Conservation (phyloP, 805 yeast genomes). For the Starmerella floricola region DNA sequence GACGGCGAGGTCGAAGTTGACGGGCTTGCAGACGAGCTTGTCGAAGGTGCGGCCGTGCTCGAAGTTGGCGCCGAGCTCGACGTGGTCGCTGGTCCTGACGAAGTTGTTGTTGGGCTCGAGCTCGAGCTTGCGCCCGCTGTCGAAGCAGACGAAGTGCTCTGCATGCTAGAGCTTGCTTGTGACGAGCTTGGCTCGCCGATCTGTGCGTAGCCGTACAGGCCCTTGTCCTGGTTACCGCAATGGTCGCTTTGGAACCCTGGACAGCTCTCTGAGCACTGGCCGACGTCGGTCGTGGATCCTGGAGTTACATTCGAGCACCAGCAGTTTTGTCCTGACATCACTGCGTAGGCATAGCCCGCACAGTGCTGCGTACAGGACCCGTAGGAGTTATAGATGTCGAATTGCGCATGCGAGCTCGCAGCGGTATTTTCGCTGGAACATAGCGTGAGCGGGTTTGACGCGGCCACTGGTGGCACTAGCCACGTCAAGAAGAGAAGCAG, state of each 20-base stretch:
- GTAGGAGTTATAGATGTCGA: constrained; percentile 32
- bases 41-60: constrained; percentile 11
- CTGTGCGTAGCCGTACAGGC: constrained; percentile 44
- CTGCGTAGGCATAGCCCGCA: constrained; percentile 39
- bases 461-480: background rate
- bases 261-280: constrained; percentile 31
- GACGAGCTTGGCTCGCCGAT: constrained; percentile 31
- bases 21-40: constrained; percentile 3
- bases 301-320: constrained; percentile 54
- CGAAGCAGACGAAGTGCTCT: constrained; percentile 14
- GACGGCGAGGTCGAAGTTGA: background rate
- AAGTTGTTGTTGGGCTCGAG: constrained; percentile 9
- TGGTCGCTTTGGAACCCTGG: constrained; percentile 37
- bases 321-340: constrained; percentile 41
- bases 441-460: constrained; percentile 21
- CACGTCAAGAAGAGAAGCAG: background rate
- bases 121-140: constrained; percentile 16
- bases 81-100: constrained; percentile 4
- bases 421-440: constrained; percentile 37
- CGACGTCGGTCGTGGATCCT: constrained; percentile 28
- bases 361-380: constrained; percentile 45
- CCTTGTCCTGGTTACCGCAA: constrained; percentile 35
- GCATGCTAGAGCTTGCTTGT: constrained; percentile 12
- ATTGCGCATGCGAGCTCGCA: constrained; percentile 8
- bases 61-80: constrained; percentile 12